Conservation (phyloP, 257 asterid genomes). For the Handroanthus guayacan region DNA sequence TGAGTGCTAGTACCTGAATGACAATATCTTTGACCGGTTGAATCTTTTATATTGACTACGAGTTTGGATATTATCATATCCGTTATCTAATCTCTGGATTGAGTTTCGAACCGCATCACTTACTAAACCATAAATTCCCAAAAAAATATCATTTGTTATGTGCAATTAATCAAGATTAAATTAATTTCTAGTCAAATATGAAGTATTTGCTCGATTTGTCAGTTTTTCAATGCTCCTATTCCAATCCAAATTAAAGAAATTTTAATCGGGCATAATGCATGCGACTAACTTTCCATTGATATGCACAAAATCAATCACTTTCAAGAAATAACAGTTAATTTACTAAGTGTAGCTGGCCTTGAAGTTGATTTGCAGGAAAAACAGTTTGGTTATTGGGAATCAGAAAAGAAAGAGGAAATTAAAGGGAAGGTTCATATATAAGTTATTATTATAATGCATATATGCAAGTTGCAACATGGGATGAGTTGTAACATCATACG, state of each 20-base stretch:
- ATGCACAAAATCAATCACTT: neutral
- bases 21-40: too few species aligned
- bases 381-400: neutral
- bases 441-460: neutral
- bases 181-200: too few species aligned
- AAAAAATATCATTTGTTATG: neutral
- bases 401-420: neutral
- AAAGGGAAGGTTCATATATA: neutral
- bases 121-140: too few species aligned
- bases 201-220: too few species aligned
- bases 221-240: too few species aligned
- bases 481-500: conserved; percentile 45
- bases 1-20: too few species aligned
- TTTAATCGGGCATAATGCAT: neutral
- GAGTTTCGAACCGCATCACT: too few species aligned
- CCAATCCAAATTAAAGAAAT: too few species aligned
- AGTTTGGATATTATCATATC: too few species aligned
- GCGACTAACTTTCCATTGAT: neutral
- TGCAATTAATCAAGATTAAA: too few species aligned
- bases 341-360: neutral
- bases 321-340: neutral
- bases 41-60: too few species aligned
- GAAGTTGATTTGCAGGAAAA: conserved; percentile 7
- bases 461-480: conserved; percentile 47
- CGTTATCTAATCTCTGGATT: too few species aligned